These are phyloP conservation scores for Scytalidium lignicola DNA, from an alignment of 2,329 filamentous ascomycete genomes.

Conservation along the genomic window DNA sequence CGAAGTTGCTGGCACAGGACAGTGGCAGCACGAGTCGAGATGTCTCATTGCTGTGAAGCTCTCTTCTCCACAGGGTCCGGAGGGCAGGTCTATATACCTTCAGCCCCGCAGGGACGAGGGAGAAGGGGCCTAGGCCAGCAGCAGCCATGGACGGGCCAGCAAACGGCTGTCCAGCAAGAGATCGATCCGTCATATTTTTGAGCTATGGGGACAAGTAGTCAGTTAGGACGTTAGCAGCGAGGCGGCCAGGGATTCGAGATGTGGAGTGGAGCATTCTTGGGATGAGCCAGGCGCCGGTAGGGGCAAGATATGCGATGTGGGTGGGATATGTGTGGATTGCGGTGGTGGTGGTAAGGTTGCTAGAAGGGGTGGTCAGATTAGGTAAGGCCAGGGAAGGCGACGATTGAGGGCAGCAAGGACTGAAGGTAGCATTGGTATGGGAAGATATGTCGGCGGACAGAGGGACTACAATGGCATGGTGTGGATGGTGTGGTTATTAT, in stretches of 20 bases:
- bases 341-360: background rate
- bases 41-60: constrained; percentile 18
- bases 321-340: background rate
- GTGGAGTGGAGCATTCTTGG: constrained; percentile 16
- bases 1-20: background rate
- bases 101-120: constrained; percentile 10
- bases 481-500: background rate
- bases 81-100: constrained; percentile 21
- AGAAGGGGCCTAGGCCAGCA: constrained; percentile 5
- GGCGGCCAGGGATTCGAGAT: constrained; percentile 18
- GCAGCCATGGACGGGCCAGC: constrained; percentile 13
- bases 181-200: constrained; percentile 23
- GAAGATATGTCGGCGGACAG: background rate
- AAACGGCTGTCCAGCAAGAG: constrained; percentile 13
- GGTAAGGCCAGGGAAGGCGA: background rate
- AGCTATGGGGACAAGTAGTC: constrained; percentile 11
- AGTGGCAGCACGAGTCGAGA: constrained; percentile 10
- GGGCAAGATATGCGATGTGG: constrained; percentile 5
- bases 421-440: background rate
- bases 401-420: background rate
- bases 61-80: constrained; percentile 15
- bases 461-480: background rate
- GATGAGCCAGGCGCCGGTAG: constrained; percentile 9
- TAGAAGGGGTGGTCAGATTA: background rate
- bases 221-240: constrained; percentile 16